Base-by-base conservation (phyloP, 2,329 filamentous ascomycete genomes). In the Colletotrichum sp. region DNA sequence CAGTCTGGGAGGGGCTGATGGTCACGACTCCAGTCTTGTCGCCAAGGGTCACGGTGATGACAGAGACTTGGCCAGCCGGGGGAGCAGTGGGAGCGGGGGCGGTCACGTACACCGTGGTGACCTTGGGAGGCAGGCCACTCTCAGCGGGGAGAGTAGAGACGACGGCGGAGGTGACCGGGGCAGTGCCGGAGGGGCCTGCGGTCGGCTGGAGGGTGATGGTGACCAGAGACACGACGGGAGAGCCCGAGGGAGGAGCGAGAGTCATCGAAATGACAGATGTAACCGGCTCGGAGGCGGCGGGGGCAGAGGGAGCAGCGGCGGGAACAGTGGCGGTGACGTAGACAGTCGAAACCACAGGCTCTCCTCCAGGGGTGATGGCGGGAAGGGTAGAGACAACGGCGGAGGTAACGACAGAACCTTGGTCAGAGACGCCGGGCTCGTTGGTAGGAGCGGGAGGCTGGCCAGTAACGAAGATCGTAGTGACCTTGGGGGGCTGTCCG, bases 241-340 rank as follows among this genome's bases (percentile, higher is more conserved):
- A 44, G 52, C 67, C 71, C n/a, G 49, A 52, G 39, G 69, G 52
- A 5, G 76, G 67, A 6, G 69, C 30, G 32, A 78, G 34, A 9
- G 75, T 78, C 70, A 78, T 74, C 10, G 75, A 77, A 15, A 78
- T 63, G 28, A 78, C 69, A 30, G 77, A 78, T 24, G 75, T 77
- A 49, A 73, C 52, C 16, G 76, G 76, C 63, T 75, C 68, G 24
- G 65, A 21, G 26, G 70, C 28, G n/a, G 57, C 49, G 21, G 21
- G 49, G 21, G 60, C 67, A 24, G 67, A 39, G 3, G 72, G 62
- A 7, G 71, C 66, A 26, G 59, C 57, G 24, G 62, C 32, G 36
- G 63, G 34, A 24, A 28, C 63, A 34, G 21, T 24, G 36, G 66
- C 71, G 30, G 71, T 39, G 28, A 39, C 57, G 26, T 67, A 30